A percentile compares a stretch with the other conserved stretches of the same genome.
These are phyloP conservation scores for Starmerella davenportii DNA, from an alignment of 805 yeast genomes.

Conservation along the genomic window DNA sequence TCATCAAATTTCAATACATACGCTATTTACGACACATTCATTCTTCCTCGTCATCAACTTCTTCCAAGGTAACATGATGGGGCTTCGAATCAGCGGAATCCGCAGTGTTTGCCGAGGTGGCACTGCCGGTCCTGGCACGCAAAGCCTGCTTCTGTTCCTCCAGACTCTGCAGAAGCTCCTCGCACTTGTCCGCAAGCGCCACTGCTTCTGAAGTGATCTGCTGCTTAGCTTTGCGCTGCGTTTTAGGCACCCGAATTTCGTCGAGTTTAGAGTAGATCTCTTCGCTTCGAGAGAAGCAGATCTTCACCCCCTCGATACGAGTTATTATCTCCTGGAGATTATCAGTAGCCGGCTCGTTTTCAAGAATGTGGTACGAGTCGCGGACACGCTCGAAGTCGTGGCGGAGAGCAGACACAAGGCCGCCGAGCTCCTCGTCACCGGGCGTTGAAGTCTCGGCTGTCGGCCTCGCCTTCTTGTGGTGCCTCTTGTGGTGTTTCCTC, in stretches of 20 bases:
- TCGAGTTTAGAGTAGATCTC: slow-evolving; percentile 11
- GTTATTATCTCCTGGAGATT: slow-evolving; percentile 3
- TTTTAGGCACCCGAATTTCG: slow-evolving; percentile 7
- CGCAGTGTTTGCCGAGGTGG: not conserved
- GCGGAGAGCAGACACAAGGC: slow-evolving; percentile 1
- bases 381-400: slow-evolving; percentile 6
- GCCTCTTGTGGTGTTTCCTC: not conserved
- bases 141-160: slow-evolving; percentile 1
- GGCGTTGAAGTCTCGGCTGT: not conserved
- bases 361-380: slow-evolving; percentile 3
- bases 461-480: not conserved
- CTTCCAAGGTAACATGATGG: slow-evolving; percentile 13
- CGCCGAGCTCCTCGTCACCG: not conserved
- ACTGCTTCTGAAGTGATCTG: slow-evolving; percentile 10
- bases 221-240: slow-evolving; percentile 10
- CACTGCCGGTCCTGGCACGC: not conserved
- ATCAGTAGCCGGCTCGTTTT: not conserved
- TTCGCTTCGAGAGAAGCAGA: slow-evolving; percentile 8
- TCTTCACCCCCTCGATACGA: slow-evolving; percentile 4
- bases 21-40: no score
- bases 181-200: slow-evolving; percentile 12
- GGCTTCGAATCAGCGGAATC: not conserved
- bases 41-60: slow-evolving; percentile 7
- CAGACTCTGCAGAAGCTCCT: slow-evolving; percentile 2
- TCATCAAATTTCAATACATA: no score